Percentiles rank a stretch among this genome's conserved stretches.
Conservation (phyloP, 164 flowering plant species). For the Cinnamomum chago region DNA sequence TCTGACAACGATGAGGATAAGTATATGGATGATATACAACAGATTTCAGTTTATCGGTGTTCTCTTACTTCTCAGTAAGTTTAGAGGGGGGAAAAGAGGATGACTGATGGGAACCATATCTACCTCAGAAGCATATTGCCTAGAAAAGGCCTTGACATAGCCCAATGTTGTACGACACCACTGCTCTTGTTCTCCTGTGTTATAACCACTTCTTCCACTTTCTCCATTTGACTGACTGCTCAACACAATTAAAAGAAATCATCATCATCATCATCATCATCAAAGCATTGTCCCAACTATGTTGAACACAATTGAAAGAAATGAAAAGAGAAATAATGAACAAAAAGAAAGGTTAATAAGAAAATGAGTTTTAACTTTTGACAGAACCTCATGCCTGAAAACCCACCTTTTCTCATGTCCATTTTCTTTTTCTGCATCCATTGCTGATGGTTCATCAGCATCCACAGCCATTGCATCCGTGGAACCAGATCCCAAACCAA, state of each 20-base stretch:
- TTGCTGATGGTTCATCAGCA: constrained; percentile 53
- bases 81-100: neutral
- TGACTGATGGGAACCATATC: neutral
- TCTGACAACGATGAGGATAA: neutral
- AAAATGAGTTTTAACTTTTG: neutral
- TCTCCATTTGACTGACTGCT: constrained; percentile 55
- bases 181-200: constrained; percentile 67
- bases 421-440: constrained; percentile 74
- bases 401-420: constrained; percentile 51
- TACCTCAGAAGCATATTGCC: constrained; percentile 97
- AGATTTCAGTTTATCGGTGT: neutral
- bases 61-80: neutral
- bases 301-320: neutral
- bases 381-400: neutral
- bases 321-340: neutral
- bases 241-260: neutral
- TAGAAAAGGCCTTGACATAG: constrained; percentile 78
- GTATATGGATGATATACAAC: neutral
- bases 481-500: constrained; percentile 32
- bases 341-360: constrained; percentile 1
- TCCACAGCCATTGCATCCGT: constrained; percentile 63
- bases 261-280: too few species aligned
- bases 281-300: neutral
- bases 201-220: constrained; percentile 30
- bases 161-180: constrained; percentile 90